Evolutionary conservation across 768 basidiomycete species (phyloP).

Genomic region (Suillus cothurnatus): DNA sequence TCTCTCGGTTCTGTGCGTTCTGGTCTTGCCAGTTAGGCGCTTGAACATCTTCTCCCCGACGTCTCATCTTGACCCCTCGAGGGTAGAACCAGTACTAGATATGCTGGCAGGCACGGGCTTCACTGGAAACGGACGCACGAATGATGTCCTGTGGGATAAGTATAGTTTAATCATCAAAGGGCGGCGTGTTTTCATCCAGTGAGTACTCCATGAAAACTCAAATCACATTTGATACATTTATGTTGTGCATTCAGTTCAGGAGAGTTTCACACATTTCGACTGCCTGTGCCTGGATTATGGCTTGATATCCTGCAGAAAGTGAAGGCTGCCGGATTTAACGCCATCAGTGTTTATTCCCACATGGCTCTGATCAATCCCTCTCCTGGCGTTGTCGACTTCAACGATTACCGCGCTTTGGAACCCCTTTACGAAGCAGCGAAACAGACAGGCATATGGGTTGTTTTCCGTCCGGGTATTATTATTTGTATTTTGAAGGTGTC

Average conservation of each 20-base stretch:
- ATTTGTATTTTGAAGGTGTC: slow-evolving; percentile 15
- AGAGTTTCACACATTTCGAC: slow-evolving; percentile 6
- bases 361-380: slow-evolving; percentile 69
- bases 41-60: slow-evolving; percentile 1
- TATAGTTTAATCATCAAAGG: slow-evolving; percentile 71
- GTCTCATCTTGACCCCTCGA: slow-evolving; percentile 5
- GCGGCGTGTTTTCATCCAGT: slow-evolving; percentile 76
- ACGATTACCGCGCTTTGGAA: slow-evolving; percentile 51
- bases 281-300: slow-evolving; percentile 58
- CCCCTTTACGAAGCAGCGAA: slow-evolving; percentile 76
- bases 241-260: slow-evolving; percentile 51
- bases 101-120: slow-evolving; percentile 10
- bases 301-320: slow-evolving; percentile 67
- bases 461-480: slow-evolving; percentile 69
- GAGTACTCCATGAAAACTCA: slow-evolving; percentile 27
- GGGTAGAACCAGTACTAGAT: slow-evolving; percentile 3
- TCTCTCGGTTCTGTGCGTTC: slow-evolving; percentile 21
- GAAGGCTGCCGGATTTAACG: slow-evolving; percentile 74
- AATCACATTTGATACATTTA: not conserved
- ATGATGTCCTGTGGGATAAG: slow-evolving; percentile 59
- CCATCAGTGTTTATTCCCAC: slow-evolving; percentile 76
- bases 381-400: slow-evolving; percentile 52
- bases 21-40: slow-evolving; percentile 17
- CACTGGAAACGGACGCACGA: slow-evolving; percentile 36
- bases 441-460: slow-evolving; percentile 74